Conservation (phyloP, 768 basidiomycete genomes). For the Podaxis sp. region DNA sequence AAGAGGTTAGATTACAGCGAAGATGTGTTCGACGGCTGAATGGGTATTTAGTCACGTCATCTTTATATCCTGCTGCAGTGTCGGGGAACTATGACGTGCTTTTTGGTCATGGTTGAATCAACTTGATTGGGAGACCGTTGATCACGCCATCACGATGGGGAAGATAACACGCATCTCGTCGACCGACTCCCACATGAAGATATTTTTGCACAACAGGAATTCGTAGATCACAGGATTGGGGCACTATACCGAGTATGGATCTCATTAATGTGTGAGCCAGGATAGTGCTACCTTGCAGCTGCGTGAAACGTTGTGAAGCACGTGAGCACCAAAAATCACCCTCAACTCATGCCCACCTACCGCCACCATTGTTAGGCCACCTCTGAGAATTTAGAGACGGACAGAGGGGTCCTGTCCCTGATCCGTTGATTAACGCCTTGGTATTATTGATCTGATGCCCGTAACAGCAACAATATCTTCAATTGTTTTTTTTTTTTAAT, state of each 20-base stretch:
- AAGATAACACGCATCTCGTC: neutral
- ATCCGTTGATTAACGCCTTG: neutral
- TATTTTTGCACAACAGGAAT: too few species aligned
- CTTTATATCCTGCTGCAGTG: neutral
- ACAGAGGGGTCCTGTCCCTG: too few species aligned
- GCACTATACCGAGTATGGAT: too few species aligned
- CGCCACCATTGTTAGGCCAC: too few species aligned
- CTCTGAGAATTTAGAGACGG: too few species aligned
- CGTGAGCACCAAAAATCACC: too few species aligned
- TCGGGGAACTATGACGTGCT: conserved; percentile 1
- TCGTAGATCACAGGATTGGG: too few species aligned
- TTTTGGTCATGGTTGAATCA: neutral
- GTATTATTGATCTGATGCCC: neutral
- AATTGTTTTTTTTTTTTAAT: neutral
- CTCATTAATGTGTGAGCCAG: too few species aligned
- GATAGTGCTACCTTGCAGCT: too few species aligned
- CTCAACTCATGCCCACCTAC: too few species aligned
- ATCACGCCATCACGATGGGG: conserved; percentile 3
- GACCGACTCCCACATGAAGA: too few species aligned
- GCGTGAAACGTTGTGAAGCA: too few species aligned
- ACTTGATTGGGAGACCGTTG: neutral
- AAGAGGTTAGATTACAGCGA: conserved; percentile 2
- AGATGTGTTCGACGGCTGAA: neutral
- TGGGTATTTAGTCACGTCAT: neutral
- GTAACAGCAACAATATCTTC: neutral